Conservation (phyloP, 495 filamentous ascomycete genomes). For the Penicillium turbatum region DNA sequence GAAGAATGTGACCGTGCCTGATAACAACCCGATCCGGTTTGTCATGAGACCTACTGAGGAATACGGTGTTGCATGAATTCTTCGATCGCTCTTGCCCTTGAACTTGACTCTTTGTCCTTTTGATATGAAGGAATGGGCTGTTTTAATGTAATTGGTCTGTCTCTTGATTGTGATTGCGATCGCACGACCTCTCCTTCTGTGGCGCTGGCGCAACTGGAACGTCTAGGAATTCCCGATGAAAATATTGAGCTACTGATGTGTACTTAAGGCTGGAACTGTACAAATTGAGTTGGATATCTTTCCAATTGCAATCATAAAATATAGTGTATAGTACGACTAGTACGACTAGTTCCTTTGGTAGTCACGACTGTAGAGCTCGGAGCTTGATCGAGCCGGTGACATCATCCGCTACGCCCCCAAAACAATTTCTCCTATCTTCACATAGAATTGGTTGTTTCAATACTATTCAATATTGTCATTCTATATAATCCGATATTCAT, state of each 20-base stretch:
- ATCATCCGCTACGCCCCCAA: conserved; percentile 6
- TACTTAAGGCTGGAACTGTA: not conserved
- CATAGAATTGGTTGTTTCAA: too few species aligned
- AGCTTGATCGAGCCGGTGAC: conserved; percentile 1
- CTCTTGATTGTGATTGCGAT: not conserved
- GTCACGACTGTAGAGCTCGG: too few species aligned
- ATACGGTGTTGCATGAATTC: conserved; percentile 26
- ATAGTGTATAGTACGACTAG: too few species aligned
- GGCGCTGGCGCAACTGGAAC: not conserved
- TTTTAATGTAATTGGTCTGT: not conserved
- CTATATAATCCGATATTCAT: not conserved
- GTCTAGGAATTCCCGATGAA: not conserved
- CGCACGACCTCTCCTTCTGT: not conserved
- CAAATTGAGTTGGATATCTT: not conserved
- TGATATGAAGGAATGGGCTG: not conserved
- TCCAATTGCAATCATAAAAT: too few species aligned
- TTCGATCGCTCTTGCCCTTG: not conserved
- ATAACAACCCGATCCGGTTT: conserved; percentile 11
- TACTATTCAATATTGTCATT: too few species aligned
- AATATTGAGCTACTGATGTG: not conserved
- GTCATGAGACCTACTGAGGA: conserved; percentile 24
- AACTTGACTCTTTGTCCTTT: not conserved
- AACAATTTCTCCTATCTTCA: not conserved
- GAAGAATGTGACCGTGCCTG: conserved; percentile 7
- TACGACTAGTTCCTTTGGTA: too few species aligned